Base-by-base conservation (phyloP, 768 basidiomycete genomes). In the Boletus pseudo-olivaceus region DNA sequence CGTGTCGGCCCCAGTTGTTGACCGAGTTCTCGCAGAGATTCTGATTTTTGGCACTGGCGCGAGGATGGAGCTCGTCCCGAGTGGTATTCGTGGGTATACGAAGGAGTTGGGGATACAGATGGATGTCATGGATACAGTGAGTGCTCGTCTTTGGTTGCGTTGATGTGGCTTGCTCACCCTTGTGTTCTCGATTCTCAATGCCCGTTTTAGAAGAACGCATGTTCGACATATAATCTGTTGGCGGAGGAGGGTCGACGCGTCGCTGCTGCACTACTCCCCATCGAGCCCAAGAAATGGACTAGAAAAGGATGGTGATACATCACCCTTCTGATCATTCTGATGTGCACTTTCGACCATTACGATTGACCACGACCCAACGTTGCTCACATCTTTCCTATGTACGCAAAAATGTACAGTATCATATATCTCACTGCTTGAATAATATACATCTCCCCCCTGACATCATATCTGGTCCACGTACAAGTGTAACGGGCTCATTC, bases 191-290 rank as follows among this genome's bases (percentile, higher is more conserved):
- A 0, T 35, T 12, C 27, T 48, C 8, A 8, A 20, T 32, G 26
- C 19, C 37, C 17, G 32, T 19, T 23, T 30, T 32, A 90, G 94
- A 77, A 91, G 64, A 97, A 95, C 67, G 96, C 95, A 17, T 94
- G 92, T 62, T 88, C 95, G 27, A 98, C 96, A 0, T 99, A 94
- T 71, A 98, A 99, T 69, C 69, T 99, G 23, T 78, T 99, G 43
- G 73, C 88, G 0, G 96, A 99, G 69, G 96, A 99, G 72, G 96
- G 96, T 7, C 78, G 96, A 49, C 85, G 88, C 26, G 92, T 98
- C 12, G 91, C 93, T 38, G 94, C 91, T 14, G 95, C 94, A 2
- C 71, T 97, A n/a, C 76, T 95, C 19, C 93, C 94, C 5, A 59
- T 85, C 17, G 70, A 74, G 7, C 76, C 78, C 40, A 75, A 73